Evolutionary conservation across 192 early-diverging fungal genomes (phyloP).

Genomic region (Rhizophagus clarus): DNA sequence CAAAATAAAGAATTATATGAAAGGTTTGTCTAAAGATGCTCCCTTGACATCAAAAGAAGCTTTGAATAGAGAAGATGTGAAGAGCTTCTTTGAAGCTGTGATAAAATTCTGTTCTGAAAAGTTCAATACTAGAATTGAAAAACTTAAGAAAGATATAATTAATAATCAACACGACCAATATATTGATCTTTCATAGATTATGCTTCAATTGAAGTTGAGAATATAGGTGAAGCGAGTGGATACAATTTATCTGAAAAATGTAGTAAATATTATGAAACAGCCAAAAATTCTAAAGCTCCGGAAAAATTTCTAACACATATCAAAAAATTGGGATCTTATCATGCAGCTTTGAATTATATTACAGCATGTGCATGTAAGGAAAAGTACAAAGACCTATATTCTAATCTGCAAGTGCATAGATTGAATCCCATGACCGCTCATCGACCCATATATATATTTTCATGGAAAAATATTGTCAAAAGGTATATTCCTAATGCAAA

Average conservation of each 20-base stretch:
- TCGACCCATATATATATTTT: neutral
- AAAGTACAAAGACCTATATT: neutral
- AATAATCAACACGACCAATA: neutral
- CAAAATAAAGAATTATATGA: neutral
- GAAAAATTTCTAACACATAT: neutral
- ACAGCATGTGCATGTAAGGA: neutral
- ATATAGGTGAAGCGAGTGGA: neutral
- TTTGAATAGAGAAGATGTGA: neutral
- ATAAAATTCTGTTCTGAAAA: neutral
- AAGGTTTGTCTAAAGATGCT: neutral
- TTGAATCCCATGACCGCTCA: neutral
- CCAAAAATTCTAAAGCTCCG: neutral
- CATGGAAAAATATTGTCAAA: neutral
- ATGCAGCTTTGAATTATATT: neutral
- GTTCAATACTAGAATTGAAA: neutral
- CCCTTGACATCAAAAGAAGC: neutral
- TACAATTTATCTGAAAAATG: neutral
- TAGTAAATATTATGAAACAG: neutral
- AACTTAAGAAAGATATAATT: slow-evolving; percentile 1
- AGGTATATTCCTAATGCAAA: neutral
- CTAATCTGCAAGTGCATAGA: neutral
- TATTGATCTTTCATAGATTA: neutral
- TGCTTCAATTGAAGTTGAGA: neutral
- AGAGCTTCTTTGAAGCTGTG: neutral
- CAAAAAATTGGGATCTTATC: neutral